Conservation (phyloP, 176 grass and related monocot species). For the Raddia guianensis region DNA sequence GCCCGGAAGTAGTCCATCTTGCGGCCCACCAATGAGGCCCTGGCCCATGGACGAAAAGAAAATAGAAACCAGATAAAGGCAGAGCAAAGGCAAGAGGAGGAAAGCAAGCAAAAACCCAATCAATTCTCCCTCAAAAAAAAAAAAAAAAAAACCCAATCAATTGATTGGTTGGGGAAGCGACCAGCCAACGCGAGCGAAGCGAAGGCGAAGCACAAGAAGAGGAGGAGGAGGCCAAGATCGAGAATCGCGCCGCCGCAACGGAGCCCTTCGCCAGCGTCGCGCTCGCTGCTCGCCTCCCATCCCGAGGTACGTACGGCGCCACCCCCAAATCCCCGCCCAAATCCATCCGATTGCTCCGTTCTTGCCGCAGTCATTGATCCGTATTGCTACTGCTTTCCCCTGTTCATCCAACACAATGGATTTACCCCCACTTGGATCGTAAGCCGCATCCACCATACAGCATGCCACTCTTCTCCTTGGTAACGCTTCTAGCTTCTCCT, state of each 20-base stretch:
- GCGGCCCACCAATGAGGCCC: not conserved
- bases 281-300: not conserved
- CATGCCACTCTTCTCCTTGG: too few relatives aligned
- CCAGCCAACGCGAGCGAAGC: conserved; percentile 26
- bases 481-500: too few relatives aligned
- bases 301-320: conserved; percentile 29
- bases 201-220: not conserved
- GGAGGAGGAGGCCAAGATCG: conserved; percentile 22
- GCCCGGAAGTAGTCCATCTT: not conserved
- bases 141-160: conserved; percentile 5
- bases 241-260: conserved; percentile 6
- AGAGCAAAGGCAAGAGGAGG: not conserved
- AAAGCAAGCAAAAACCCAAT: conserved; percentile 36
- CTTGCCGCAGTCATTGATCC: too few relatives aligned
- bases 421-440: too few relatives aligned
- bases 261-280: not conserved
- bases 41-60: not conserved
- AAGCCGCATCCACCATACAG: too few relatives aligned
- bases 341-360: conserved; percentile 9
- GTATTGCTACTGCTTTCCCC: too few relatives aligned
- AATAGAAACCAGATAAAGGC: not conserved
- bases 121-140: too few relatives aligned
- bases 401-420: too few relatives aligned
- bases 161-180: conserved; percentile 18
- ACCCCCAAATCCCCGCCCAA: not conserved